Percentiles rank a stretch among this genome's conserved stretches.
Evolutionary conservation across 352 stramenopile species (phyloP).

Genomic region (Hyaloperonospora brassicae): DNA sequence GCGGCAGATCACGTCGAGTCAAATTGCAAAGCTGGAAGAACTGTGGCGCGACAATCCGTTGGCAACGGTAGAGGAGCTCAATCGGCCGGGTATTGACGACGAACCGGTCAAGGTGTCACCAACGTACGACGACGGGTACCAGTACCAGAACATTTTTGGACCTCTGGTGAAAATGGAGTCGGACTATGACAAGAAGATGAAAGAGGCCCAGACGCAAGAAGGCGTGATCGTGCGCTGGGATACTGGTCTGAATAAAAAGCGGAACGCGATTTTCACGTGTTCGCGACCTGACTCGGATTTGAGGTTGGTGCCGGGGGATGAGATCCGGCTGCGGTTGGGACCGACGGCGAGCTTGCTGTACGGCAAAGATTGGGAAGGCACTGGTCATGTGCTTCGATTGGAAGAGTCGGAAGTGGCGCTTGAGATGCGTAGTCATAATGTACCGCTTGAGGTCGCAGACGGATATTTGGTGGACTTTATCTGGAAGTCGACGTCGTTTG

Average conservation of each 20-base stretch:
- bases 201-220: conserved; percentile 94
- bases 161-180: conserved; percentile 99
- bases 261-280: conserved; percentile 93
- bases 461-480: conserved; percentile 97
- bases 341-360: conserved; percentile 72
- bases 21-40: conserved; percentile 85
- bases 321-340: conserved; percentile 91
- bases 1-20: conserved; percentile 89
- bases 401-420: conserved; percentile 81
- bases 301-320: conserved; percentile 92
- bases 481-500: conserved; percentile 98
- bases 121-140: conserved; percentile 98
- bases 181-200: conserved; percentile 99
- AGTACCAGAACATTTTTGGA: conserved; percentile 99
- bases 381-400: conserved; percentile 88
- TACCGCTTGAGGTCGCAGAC: conserved; percentile 90
- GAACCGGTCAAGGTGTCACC: conserved; percentile 79
- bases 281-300: conserved; percentile 84
- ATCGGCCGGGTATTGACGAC: conserved; percentile 88
- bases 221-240: conserved; percentile 91
- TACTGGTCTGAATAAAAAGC: conserved; percentile 94
- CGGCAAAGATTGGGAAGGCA: conserved; percentile 89
- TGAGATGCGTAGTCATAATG: conserved; percentile 78
- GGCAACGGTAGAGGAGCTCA: conserved; percentile 93
- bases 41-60: conserved; percentile 96